These are phyloP conservation scores for Sarocladiaceae sp. DNA, from an alignment of 2,329 filamentous ascomycete species.

Conservation along the genomic window DNA sequence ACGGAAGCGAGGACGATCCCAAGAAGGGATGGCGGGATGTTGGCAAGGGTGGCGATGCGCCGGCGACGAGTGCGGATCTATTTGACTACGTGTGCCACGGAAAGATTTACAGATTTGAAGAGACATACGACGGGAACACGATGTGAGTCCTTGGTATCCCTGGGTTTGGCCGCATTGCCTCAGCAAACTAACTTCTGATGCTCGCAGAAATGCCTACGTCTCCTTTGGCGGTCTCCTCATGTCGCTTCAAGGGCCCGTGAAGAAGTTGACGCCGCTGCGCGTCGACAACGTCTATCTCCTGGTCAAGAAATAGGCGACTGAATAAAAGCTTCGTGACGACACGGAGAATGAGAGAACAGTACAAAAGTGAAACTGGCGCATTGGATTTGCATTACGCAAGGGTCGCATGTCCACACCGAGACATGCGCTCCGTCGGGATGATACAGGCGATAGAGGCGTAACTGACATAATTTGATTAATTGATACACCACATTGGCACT, in stretches of 20 bases:
- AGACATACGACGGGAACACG: constrained; percentile 69
- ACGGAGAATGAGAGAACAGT: constrained; percentile 11
- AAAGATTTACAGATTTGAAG: constrained; percentile 85
- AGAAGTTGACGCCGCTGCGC: constrained; percentile 84
- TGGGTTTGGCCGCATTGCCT: constrained; percentile 14
- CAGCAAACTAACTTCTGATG: not conserved
- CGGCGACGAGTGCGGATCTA: constrained; percentile 64
- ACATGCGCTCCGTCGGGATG: not conserved
- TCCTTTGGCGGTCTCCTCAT: constrained; percentile 91
- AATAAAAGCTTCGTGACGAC: constrained; percentile 5
- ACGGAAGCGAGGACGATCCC: constrained; percentile 75
- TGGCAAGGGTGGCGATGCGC: constrained; percentile 44
- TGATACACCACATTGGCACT: constrained; percentile 5
- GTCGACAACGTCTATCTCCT: constrained; percentile 93
- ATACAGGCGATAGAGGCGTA: constrained; percentile 7
- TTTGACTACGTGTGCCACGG: constrained; percentile 86
- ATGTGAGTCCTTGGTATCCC: constrained; percentile 50
- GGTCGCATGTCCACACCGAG: not conserved
- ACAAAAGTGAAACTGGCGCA: constrained; percentile 1
- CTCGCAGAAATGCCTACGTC: constrained; percentile 81
- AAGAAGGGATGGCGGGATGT: constrained; percentile 77
- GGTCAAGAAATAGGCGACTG: constrained; percentile 67
- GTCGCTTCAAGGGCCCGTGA: constrained; percentile 87
- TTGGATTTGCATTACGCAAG: not conserved
- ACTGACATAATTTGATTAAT: not conserved